Evolutionary conservation across 768 basidiomycete species (phyloP).

Genomic region (Mycena filopes): DNA sequence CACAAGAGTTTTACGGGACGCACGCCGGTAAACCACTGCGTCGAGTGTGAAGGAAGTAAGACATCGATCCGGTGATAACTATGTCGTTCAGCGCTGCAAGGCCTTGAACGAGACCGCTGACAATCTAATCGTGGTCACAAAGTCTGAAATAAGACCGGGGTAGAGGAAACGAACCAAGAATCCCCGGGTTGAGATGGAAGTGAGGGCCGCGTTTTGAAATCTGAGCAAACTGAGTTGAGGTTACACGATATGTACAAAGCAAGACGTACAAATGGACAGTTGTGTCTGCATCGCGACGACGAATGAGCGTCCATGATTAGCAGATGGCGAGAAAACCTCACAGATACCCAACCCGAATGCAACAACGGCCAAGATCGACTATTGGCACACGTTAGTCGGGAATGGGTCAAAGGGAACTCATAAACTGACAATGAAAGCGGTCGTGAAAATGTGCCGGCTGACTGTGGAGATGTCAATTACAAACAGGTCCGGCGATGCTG

Average conservation of each 20-base stretch:
- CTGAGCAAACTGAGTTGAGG: background rate
- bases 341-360: conserved; percentile 22
- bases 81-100: conserved; percentile 29
- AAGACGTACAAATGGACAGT: conserved; percentile 25
- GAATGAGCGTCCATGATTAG: background rate
- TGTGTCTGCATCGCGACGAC: conserved; percentile 13
- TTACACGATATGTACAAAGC: background rate
- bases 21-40: conserved; percentile 17
- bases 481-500: background rate
- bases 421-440: conserved; percentile 12
- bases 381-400: background rate
- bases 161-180: conserved; percentile 14
- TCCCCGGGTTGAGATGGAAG: conserved; percentile 18
- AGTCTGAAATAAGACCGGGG: background rate
- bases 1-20: background rate
- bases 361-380: conserved; percentile 11
- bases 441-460: conserved; percentile 4
- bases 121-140: background rate
- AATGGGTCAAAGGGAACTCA: background rate
- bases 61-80: conserved; percentile 21
- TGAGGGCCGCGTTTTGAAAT: conserved; percentile 20
- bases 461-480: background rate
- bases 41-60: conserved; percentile 20
- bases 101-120: conserved; percentile 26
- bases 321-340: background rate